Evolutionary conservation across 2,329 filamentous ascomycete species (phyloP), one percentile per base, ranked within the genome.

Genomic region (Fusarium sp.): DNA sequence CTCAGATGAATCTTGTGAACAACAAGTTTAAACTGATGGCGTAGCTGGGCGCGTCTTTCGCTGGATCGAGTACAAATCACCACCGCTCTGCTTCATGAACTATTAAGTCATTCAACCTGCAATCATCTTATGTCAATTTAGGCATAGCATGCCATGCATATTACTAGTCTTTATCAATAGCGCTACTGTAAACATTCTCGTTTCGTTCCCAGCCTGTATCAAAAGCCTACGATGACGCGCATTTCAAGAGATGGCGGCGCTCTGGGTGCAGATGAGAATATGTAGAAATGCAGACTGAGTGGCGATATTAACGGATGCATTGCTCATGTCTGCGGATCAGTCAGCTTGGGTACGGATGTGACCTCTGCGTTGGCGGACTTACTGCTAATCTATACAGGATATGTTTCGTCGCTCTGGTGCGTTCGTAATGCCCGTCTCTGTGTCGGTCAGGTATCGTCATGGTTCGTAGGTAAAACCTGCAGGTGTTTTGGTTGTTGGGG

Each of bases 391-490:
- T 26, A 5, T 15, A 35, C 3, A 12, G 6, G 4, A 2, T 20
- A 20, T 26, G 16, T 35, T 51, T 51, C 6, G 8, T 15, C 18
- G 16, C 31, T 35, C 31, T 51, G 4, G 9, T 3, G 18, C 18
- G 13, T 22, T 51, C n/a, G 18, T 8, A 35, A 6, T 7, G 30
- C 31, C 31, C 4, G n/a, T 7, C 16, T 15, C 12, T 6, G 13
- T 11, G 30, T 14, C 16, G 0, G 12, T 10, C 16, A 1, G 22
- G 16, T 16, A 14, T 3, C 0, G 12, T 18, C 3, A 20, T 2
- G 8, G 12, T 24, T 50, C 47, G 6, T 24, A 50, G 3, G 12
- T 9, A 24, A 7, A 30, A 20, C 11, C 30, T 5, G 16, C 47
- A 8, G 47, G 3, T 50, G 47, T 14, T 20, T 24, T 20, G 16